phyloP scores from a whole-genome alignment of 805 yeast species.

The Saccharomycopsis fermentans region DNA sequence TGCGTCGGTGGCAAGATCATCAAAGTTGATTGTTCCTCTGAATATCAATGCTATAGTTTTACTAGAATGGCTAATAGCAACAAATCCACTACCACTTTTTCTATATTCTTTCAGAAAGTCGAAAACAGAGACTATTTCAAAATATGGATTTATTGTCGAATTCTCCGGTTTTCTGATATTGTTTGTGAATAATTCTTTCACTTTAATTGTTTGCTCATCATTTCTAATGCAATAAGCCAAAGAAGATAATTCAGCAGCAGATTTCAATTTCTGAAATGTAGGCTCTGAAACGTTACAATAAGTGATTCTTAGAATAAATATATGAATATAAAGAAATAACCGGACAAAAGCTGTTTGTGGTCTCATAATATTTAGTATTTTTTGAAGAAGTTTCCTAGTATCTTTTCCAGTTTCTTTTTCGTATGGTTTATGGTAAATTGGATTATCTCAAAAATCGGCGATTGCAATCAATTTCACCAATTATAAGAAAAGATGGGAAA shows the following conservation, averaged over 20 bases:
- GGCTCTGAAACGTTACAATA: neutral
- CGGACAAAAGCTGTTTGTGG: neutral
- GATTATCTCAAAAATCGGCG: no score
- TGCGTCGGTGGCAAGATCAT: conserved; percentile 57
- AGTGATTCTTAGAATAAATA: neutral
- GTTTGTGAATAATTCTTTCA: neutral
- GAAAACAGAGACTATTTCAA: conserved; percentile 1
- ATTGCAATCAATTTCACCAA: no score
- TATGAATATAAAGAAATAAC: neutral
- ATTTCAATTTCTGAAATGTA: neutral
- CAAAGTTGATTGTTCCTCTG: conserved; percentile 54
- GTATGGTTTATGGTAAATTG: no score
- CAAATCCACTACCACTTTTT: conserved; percentile 29
- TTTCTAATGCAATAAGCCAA: neutral
- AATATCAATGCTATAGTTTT: conserved; percentile 40
- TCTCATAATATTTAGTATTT: neutral
- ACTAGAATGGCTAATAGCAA: conserved; percentile 37
- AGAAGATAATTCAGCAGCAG: neutral
- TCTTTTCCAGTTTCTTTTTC: no score
- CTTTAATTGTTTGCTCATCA: neutral
- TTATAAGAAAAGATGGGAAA: no score
- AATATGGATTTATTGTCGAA: neutral
- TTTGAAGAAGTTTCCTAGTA: no score
- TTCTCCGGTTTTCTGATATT: neutral
- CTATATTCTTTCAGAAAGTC: neutral